Evolutionary conservation across 2,329 filamentous ascomycete genomes (phyloP), one percentile per base, ranked within the genome.

Genomic region (Colletotrichum eleusines): DNA sequence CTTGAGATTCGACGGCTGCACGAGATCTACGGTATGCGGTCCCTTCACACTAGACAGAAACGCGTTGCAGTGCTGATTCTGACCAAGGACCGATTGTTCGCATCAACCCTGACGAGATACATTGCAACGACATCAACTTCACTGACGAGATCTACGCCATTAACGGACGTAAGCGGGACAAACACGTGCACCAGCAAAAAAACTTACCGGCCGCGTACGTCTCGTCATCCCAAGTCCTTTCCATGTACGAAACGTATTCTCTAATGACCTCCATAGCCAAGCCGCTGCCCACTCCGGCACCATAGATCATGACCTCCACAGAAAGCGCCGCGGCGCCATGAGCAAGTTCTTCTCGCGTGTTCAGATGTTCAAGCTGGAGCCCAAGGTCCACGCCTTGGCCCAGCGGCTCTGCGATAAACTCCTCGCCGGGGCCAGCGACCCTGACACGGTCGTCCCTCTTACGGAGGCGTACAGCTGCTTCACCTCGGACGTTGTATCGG

Each of bases 51-150:
- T 3, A 23, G 16, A n/a, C 2, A 18, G 5, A 7, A n/a, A n/a
- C n/a, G 7, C 1, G 2, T 2, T 4, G 26, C 23, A 23, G 7
- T n/a, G 35, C 4, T 58, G 38, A 55, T 42, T 14, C 5, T n/a
- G 16, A 28, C n/a, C n/a, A 28, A 79, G 78, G 79, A 0, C 81
- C 81, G 3, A 79, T 83, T 28, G 76, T 82, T 11, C 75, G 81
- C 3, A 82, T 82, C 35, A 82, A 77, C 50, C 81, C 81, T 0
- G 73, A 80, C 14, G 80, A 83, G 68, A 75, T 82, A 3, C 81
- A 83, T 66, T 81, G 80, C 74, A 75, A 73, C 11, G 79, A 82
- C 64, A 75, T 76, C 0, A 59, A 72, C 57, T 82, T 83, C 53
- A 72, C 74, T 14, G 80, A 82, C 38, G 79, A 81, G 60, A 78